These are phyloP conservation scores for Gossypium lobatum DNA, from an alignment of 441 rosid species.

Conservation along the genomic window DNA sequence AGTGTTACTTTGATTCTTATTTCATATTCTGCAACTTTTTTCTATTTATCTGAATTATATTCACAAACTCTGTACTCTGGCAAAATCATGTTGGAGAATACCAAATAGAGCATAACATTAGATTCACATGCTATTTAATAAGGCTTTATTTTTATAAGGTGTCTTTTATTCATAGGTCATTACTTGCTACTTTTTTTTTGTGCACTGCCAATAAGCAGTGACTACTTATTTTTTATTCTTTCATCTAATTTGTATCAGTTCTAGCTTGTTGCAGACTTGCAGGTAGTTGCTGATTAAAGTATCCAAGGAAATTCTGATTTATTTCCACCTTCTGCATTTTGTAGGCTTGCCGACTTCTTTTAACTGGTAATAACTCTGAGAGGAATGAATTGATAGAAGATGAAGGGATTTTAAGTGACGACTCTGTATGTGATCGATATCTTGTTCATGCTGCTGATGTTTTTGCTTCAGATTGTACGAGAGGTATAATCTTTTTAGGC, in stretches of 20 bases:
- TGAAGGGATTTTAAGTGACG: conserved; percentile 45
- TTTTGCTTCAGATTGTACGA: conserved; percentile 38
- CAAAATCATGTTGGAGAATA: conserved; percentile 3
- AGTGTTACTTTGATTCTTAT: not conserved
- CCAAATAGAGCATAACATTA: not conserved
- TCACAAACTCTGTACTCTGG: not conserved
- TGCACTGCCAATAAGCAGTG: not conserved
- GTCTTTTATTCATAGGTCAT: not conserved
- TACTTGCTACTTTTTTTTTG: not conserved
- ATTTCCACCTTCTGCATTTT: conserved; percentile 9
- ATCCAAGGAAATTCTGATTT: conserved; percentile 11
- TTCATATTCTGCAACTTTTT: conserved; percentile 5
- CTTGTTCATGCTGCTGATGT: conserved; percentile 53
- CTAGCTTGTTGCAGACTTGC: not conserved
- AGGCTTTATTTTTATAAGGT: not conserved
- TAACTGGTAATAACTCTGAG: conserved; percentile 47
- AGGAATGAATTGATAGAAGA: conserved; percentile 51
- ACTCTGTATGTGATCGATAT: conserved; percentile 46
- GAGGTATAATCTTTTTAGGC: conserved; percentile 38
- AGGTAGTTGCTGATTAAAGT: conserved; percentile 8
- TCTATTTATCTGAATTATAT: not conserved
- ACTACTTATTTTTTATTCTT: not conserved
- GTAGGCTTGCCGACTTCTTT: conserved; percentile 75
- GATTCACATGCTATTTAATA: not conserved
- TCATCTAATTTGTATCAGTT: not conserved